A percentile compares a stretch with the other conserved stretches of the same genome.
Conservation (phyloP, 805 yeast species). For the Debaryomyces castellii region DNA sequence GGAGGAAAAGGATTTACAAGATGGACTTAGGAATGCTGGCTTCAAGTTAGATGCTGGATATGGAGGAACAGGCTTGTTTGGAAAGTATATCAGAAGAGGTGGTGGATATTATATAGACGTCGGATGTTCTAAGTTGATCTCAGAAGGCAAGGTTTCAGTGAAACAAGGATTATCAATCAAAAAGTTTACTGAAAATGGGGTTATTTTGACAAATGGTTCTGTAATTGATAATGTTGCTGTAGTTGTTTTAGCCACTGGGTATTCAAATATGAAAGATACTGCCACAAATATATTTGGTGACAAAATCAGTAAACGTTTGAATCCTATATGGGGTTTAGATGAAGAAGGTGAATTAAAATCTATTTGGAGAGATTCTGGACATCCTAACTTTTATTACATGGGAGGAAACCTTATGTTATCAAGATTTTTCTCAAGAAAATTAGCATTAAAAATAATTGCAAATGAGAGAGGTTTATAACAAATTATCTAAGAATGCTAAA, state of each 20-base stretch:
- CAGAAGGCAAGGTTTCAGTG: slow-evolving; percentile 37
- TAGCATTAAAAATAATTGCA: slow-evolving; percentile 43
- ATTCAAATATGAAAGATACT: slow-evolving; percentile 41
- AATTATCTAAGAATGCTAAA: not conserved
- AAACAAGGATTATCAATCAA: slow-evolving; percentile 34
- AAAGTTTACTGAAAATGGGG: slow-evolving; percentile 35
- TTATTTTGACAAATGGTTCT: slow-evolving; percentile 40
- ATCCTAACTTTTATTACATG: slow-evolving; percentile 40
- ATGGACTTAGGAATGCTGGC: slow-evolving; percentile 32
- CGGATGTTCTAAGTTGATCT: slow-evolving; percentile 41
- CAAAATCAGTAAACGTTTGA: slow-evolving; percentile 30
- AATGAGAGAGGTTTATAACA: slow-evolving; percentile 6
- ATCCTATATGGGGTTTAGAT: slow-evolving; percentile 44
- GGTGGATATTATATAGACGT: slow-evolving; percentile 50
- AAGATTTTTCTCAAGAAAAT: slow-evolving; percentile 36
- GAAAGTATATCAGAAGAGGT: slow-evolving; percentile 39
- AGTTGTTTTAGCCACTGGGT: slow-evolving; percentile 47
- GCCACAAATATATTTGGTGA: slow-evolving; percentile 38
- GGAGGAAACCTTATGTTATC: slow-evolving; percentile 43
- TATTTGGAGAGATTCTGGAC: slow-evolving; percentile 40
- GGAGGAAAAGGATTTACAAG: slow-evolving; percentile 30
- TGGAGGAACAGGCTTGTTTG: slow-evolving; percentile 44
- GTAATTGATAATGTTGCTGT: slow-evolving; percentile 30
- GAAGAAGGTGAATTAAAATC: slow-evolving; percentile 43
- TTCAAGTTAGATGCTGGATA: slow-evolving; percentile 43